phyloP scores from a whole-genome alignment of 2,329 filamentous ascomycete species.

The Fusarium tjaetaba region DNA sequence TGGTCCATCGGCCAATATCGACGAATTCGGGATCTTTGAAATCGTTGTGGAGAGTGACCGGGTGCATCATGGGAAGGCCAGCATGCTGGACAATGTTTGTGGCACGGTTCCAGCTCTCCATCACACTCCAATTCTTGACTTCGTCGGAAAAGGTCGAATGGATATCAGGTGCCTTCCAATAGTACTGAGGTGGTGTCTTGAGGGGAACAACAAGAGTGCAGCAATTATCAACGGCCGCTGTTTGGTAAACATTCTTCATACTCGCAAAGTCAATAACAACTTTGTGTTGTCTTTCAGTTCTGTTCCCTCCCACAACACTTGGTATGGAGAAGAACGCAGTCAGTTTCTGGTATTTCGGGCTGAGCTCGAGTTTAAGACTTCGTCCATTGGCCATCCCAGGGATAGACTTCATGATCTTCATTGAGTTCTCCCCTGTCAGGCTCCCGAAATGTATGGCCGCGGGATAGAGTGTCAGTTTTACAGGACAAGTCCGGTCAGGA shows the following conservation, averaged over 20 bases:
- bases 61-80: constrained; percentile 45
- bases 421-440: constrained; percentile 60
- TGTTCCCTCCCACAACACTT: constrained; percentile 16
- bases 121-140: constrained; percentile 51
- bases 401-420: constrained; percentile 67
- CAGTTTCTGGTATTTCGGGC: constrained; percentile 45
- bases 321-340: constrained; percentile 46
- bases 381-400: neutral
- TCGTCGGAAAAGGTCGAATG: constrained; percentile 48
- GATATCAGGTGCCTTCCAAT: constrained; percentile 50
- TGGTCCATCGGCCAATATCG: constrained; percentile 67
- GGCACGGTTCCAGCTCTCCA: constrained; percentile 60
- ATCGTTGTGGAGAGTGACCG: constrained; percentile 53
- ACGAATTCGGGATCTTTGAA: constrained; percentile 51
- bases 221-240: constrained; percentile 34
- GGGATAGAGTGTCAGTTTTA: constrained; percentile 54
- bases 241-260: constrained; percentile 56
- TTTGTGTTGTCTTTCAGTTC: constrained; percentile 49
- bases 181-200: constrained; percentile 60
- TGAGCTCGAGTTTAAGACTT: constrained; percentile 44
- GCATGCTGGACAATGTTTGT: constrained; percentile 56
- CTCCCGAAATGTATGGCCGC: constrained; percentile 70
- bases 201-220: constrained; percentile 60
- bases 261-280: constrained; percentile 57
- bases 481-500: constrained; percentile 41